Percentiles rank a stretch among this genome's conserved stretches.
Conservation (phyloP, 805 yeast species). For the Candida germanica region DNA sequence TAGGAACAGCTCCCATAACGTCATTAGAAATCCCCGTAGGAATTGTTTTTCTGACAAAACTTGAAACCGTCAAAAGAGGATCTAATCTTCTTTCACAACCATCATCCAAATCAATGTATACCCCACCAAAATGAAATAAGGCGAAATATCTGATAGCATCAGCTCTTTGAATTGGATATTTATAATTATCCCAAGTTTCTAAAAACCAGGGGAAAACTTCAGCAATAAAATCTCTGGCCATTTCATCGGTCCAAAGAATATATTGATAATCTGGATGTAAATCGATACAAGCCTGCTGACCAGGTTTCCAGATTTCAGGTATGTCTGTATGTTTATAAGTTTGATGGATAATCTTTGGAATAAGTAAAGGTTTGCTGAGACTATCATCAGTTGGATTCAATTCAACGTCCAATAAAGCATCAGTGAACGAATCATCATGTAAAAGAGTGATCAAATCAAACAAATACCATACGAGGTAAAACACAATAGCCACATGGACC, state of each 20-base stretch:
- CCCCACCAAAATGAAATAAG: conserved; percentile 79
- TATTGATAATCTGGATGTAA: conserved; percentile 87
- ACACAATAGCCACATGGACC: conserved; percentile 54
- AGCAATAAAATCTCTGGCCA: conserved; percentile 72
- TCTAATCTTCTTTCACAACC: conserved; percentile 79
- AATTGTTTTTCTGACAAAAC: conserved; percentile 79
- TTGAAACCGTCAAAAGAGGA: conserved; percentile 76
- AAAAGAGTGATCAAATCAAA: conserved; percentile 71
- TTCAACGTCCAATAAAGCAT: conserved; percentile 62
- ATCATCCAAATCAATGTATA: conserved; percentile 87
- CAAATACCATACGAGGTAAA: conserved; percentile 57
- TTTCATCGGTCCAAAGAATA: conserved; percentile 86
- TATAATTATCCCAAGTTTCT: conserved; percentile 70
- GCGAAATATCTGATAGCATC: conserved; percentile 89
- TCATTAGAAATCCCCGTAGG: conserved; percentile 94
- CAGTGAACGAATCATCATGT: conserved; percentile 67
- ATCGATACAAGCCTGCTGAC: conserved; percentile 73
- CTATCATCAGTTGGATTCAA: conserved; percentile 51
- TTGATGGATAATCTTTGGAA: conserved; percentile 91
- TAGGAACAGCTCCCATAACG: conserved; percentile 85
- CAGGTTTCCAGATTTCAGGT: conserved; percentile 78
- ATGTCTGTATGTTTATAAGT: conserved; percentile 78
- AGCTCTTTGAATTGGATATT: conserved; percentile 82
- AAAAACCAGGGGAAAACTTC: conserved; percentile 87
- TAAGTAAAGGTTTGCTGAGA: conserved; percentile 48